A percentile compares a stretch with the other conserved stretches of the same genome.
Conservation (phyloP, 176 grass and related monocot genomes). For the Carex myosuroides region DNA sequence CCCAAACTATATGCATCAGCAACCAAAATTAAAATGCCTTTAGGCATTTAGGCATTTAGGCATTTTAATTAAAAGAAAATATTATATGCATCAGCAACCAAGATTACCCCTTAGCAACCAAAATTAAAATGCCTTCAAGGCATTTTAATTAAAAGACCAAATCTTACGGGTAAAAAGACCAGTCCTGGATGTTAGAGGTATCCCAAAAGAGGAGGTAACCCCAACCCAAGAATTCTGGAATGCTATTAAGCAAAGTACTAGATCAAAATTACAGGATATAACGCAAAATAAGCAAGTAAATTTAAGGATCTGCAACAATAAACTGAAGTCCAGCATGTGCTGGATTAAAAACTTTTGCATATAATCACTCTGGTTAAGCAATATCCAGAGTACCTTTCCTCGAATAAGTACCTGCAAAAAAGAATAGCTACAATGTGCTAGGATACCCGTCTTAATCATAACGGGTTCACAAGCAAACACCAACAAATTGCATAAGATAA, state of each 20-base stretch:
- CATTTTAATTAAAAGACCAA: constrained; percentile 5
- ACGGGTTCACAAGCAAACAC: constrained; percentile 14
- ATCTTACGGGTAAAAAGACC: not conserved
- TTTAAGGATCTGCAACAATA: constrained; percentile 8
- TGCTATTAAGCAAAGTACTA: not conserved
- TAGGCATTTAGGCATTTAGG: not conserved
- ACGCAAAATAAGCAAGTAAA: not conserved
- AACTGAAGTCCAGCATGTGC: not conserved
- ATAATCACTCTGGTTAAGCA: not conserved
- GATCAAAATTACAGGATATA: not conserved
- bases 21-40: not conserved
- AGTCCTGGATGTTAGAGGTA: not conserved
- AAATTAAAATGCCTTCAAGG: not conserved
- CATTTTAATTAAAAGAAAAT: not conserved
- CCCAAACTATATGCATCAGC: not conserved
- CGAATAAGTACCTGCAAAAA: constrained; percentile 14
- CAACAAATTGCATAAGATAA: constrained; percentile 19
- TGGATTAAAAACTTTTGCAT: constrained; percentile 15
- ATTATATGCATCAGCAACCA: not conserved
- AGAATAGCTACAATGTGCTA: not conserved
- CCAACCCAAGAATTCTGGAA: not conserved
- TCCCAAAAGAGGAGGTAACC: not conserved
- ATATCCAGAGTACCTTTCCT: constrained; percentile 1
- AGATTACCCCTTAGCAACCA: not conserved
- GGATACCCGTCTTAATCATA: not conserved